phyloP scores from a whole-genome alignment of 768 basidiomycete genomes.

The Agaricus sinodeliciosus region DNA sequence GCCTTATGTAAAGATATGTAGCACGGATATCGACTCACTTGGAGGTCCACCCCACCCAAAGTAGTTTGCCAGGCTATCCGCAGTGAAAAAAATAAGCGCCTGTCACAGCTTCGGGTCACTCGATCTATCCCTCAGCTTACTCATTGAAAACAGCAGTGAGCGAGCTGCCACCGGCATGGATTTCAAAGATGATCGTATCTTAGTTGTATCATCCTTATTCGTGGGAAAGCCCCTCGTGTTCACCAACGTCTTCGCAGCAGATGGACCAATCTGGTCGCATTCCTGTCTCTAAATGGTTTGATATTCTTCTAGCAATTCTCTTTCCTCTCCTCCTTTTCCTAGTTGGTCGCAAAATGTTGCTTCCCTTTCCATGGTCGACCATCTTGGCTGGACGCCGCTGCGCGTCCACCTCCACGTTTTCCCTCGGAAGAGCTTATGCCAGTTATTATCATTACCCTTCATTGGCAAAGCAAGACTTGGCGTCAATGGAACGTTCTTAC shows the following conservation, averaged over 20 bases:
- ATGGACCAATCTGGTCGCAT: background rate
- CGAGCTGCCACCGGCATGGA: no score
- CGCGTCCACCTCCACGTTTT: constrained; percentile 27
- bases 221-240: no score
- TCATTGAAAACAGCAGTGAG: no score
- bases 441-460: constrained; percentile 38
- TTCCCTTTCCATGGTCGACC: constrained; percentile 20
- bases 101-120: no score
- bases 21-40: no score
- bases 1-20: no score
- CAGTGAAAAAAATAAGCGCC: no score
- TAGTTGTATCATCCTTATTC: no score
- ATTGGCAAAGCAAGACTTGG: constrained; percentile 35
- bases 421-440: constrained; percentile 34
- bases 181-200: no score
- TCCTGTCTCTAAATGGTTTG: constrained; percentile 18
- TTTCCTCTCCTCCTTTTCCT: constrained; percentile 32
- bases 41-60: no score
- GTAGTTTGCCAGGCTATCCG: no score
- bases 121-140: no score
- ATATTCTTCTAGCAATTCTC: constrained; percentile 29
- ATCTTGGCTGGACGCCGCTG: constrained; percentile 18
- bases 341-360: constrained; percentile 21
- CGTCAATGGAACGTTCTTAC: constrained; percentile 37
- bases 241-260: background rate